Percentiles rank a stretch among this genome's conserved stretches.
These are phyloP conservation scores for Aspergillus taichungensis DNA, from an alignment of 495 filamentous ascomycete genomes.

Conservation along the genomic window DNA sequence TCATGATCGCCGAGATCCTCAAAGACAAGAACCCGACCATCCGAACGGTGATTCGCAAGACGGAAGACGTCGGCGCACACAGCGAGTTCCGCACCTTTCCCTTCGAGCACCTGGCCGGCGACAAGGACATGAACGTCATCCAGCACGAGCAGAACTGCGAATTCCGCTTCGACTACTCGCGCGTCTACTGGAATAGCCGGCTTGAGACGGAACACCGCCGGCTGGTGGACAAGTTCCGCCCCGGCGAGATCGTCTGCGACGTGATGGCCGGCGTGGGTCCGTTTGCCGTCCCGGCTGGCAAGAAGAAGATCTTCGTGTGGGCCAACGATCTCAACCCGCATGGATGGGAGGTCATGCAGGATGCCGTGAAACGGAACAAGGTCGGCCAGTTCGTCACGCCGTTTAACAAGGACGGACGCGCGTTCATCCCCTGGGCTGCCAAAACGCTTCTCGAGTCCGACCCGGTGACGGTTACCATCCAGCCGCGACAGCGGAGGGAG, in stretches of 20 bases:
- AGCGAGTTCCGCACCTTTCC: conserved; percentile 86
- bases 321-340: conserved; percentile 96
- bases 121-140: conserved; percentile 70
- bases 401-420: conserved; percentile 70
- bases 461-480: conserved; percentile 38
- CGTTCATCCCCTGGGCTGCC: conserved; percentile 66
- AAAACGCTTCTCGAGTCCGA: conserved; percentile 46
- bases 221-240: conserved; percentile 65
- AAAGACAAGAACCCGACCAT: conserved; percentile 78
- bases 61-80: conserved; percentile 73
- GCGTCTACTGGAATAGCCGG: conserved; percentile 96
- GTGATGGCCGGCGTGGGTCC: conserved; percentile 97
- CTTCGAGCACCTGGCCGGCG: conserved; percentile 84
- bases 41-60: conserved; percentile 91
- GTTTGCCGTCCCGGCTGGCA: conserved; percentile 87
- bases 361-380: conserved; percentile 70
- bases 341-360: conserved; percentile 59
- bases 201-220: conserved; percentile 82
- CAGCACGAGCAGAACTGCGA: conserved; percentile 46
- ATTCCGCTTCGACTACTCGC: conserved; percentile 49
- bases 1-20: conserved; percentile 72
- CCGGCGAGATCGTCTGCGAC: conserved; percentile 85
- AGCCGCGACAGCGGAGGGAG: conserved; percentile 21
- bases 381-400: conserved; percentile 66
- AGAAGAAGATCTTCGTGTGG: conserved; percentile 86